Conservation (phyloP, 2,329 filamentous ascomycete species). For the Colletotrichum falcatum region DNA sequence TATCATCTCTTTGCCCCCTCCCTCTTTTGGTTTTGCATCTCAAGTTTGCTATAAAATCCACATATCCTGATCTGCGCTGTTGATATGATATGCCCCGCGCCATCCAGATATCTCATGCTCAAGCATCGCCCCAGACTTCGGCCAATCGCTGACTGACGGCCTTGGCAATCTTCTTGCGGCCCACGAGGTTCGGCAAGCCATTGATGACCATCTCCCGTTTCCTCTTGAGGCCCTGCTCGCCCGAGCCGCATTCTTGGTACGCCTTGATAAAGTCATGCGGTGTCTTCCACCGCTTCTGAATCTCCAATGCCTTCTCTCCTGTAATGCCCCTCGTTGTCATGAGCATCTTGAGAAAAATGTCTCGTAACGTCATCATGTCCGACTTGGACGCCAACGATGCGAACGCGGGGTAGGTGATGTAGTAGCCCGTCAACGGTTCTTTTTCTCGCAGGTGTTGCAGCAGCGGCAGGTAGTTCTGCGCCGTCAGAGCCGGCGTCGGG, state of each 20-base stretch:
- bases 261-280: slow-evolving; percentile 79
- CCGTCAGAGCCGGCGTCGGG: slow-evolving; percentile 72
- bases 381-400: slow-evolving; percentile 80
- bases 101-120: slow-evolving; percentile 39
- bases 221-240: slow-evolving; percentile 64
- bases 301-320: slow-evolving; percentile 82
- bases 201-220: slow-evolving; percentile 71
- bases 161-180: slow-evolving; percentile 76
- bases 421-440: slow-evolving; percentile 63
- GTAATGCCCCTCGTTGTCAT: slow-evolving; percentile 83
- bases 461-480: slow-evolving; percentile 74
- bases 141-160: slow-evolving; percentile 76
- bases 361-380: slow-evolving; percentile 77
- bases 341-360: slow-evolving; percentile 86
- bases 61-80: slow-evolving; percentile 10
- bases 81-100: neutral
- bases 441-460: slow-evolving; percentile 68
- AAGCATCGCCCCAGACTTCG: slow-evolving; percentile 75
- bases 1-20: neutral
- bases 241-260: slow-evolving; percentile 66
- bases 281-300: slow-evolving; percentile 83
- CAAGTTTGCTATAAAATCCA: neutral
- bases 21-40: neutral
- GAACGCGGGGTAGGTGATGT: slow-evolving; percentile 79
- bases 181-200: slow-evolving; percentile 69